Evolutionary conservation across 2,329 filamentous ascomycete genomes (phyloP).

Genomic region (Aspergillus sp.): DNA sequence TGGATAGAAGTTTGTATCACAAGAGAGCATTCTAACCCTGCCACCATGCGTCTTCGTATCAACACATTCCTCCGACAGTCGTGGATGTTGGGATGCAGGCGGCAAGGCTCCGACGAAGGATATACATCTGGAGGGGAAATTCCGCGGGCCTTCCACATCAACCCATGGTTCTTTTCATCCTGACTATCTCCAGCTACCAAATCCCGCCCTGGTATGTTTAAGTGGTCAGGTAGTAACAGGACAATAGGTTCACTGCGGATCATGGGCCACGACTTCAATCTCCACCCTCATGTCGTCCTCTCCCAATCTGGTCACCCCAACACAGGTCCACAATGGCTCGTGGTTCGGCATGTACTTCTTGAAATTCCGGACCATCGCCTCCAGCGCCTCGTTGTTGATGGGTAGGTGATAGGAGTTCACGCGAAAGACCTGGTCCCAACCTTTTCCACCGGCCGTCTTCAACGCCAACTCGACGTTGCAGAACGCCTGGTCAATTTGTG

Average conservation of each 20-base stretch:
- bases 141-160: background rate
- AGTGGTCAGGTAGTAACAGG: too few species aligned
- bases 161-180: too few species aligned
- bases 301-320: conserved; percentile 52
- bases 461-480: conserved; percentile 55
- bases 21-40: too few species aligned
- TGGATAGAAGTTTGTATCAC: too few species aligned
- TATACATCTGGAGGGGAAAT: background rate
- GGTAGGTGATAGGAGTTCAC: conserved; percentile 49
- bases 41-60: too few species aligned
- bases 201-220: too few species aligned
- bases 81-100: too few species aligned
- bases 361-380: conserved; percentile 48
- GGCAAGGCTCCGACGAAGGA: background rate
- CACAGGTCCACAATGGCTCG: conserved; percentile 53
- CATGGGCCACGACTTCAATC: conserved; percentile 56
- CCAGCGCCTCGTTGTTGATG: conserved; percentile 39
- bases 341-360: conserved; percentile 54
- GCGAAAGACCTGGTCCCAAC: conserved; percentile 48
- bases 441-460: conserved; percentile 53
- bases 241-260: conserved; percentile 20
- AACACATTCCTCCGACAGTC: too few species aligned
- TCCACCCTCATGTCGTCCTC: conserved; percentile 56
- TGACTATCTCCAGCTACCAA: too few species aligned
- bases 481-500: conserved; percentile 55